Evolutionary conservation across 306 rosid genomes (phyloP).

Genomic region (Senna tora): DNA sequence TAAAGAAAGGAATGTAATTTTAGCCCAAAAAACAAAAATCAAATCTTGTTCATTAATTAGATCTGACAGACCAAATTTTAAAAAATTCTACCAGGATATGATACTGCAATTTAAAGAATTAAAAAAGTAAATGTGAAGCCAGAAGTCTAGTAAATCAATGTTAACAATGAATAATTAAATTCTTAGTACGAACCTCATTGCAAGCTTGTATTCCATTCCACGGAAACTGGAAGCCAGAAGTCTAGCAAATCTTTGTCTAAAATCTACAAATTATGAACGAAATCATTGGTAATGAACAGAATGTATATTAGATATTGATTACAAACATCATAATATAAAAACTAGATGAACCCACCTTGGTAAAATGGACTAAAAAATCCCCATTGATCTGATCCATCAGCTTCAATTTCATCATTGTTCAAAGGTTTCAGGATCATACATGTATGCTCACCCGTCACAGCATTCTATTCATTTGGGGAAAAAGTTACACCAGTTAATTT

Average conservation of each 20-base stretch:
- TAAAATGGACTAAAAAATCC: conserved; percentile 81
- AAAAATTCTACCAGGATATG: not conserved
- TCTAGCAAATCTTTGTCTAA: conserved; percentile 73
- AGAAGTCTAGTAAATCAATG: too few species aligned
- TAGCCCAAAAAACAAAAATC: not conserved
- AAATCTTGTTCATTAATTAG: conserved; percentile 13
- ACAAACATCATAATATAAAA: conserved; percentile 25
- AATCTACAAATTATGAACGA: conserved; percentile 54
- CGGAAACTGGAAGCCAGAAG: conserved; percentile 68
- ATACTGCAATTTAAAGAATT: conserved; percentile 12
- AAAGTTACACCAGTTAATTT: conserved; percentile 18
- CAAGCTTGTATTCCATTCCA: conserved; percentile 79
- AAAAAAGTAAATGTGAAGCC: too few species aligned
- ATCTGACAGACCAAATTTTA: conserved; percentile 24
- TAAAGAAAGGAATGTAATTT: not conserved
- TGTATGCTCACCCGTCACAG: conserved; percentile 91
- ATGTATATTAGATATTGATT: conserved; percentile 13
- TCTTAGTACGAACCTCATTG: conserved; percentile 71
- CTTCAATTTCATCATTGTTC: conserved; percentile 87
- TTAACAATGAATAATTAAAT: conserved; percentile 9
- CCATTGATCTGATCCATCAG: conserved; percentile 57
- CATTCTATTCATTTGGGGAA: conserved; percentile 54
- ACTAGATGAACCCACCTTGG: conserved; percentile 56
- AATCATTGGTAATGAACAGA: conserved; percentile 34
- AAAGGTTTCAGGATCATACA: conserved; percentile 89